Conservation (phyloP, 352 stramenopile genomes). For the Phytophthora lateralis region DNA sequence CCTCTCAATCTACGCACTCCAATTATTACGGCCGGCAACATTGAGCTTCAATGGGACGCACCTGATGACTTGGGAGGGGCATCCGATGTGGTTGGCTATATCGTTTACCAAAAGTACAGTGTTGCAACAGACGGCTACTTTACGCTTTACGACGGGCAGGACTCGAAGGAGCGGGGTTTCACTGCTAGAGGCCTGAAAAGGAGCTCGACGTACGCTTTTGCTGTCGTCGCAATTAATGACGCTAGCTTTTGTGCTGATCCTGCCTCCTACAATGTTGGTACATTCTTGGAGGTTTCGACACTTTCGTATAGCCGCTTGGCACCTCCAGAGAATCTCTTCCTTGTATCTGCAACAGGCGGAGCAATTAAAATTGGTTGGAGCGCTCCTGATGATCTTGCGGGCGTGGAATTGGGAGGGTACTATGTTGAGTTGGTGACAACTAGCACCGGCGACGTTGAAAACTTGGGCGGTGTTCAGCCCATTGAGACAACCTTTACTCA, state of each 20-base stretch:
- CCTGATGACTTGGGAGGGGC: conserved; percentile 56
- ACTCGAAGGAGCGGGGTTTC: conserved; percentile 34
- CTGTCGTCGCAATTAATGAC: conserved; percentile 48
- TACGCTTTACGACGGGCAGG: conserved; percentile 58
- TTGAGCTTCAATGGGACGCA: conserved; percentile 56
- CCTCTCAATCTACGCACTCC: conserved; percentile 43
- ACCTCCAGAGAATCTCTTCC: conserved; percentile 26
- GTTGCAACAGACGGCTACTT: conserved; percentile 34
- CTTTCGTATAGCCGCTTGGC: conserved; percentile 38
- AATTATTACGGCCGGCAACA: conserved; percentile 54
- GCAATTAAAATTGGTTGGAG: conserved; percentile 53
- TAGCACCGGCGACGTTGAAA: neutral
- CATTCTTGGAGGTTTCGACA: conserved; percentile 40
- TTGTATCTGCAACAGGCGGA: conserved; percentile 42
- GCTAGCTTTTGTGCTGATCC: conserved; percentile 56
- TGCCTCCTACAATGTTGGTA: conserved; percentile 23
- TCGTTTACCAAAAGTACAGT: conserved; percentile 48
- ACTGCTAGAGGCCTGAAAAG: conserved; percentile 38
- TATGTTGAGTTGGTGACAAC: conserved; percentile 28
- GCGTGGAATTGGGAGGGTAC: conserved; percentile 48
- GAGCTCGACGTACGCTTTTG: conserved; percentile 45
- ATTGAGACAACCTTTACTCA: conserved; percentile 39
- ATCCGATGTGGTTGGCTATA: conserved; percentile 51
- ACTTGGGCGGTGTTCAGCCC: conserved; percentile 8
- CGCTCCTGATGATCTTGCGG: conserved; percentile 54